phyloP scores from a whole-genome alignment of 2,329 filamentous ascomycete genomes.

The Boeremia lycopersici region DNA sequence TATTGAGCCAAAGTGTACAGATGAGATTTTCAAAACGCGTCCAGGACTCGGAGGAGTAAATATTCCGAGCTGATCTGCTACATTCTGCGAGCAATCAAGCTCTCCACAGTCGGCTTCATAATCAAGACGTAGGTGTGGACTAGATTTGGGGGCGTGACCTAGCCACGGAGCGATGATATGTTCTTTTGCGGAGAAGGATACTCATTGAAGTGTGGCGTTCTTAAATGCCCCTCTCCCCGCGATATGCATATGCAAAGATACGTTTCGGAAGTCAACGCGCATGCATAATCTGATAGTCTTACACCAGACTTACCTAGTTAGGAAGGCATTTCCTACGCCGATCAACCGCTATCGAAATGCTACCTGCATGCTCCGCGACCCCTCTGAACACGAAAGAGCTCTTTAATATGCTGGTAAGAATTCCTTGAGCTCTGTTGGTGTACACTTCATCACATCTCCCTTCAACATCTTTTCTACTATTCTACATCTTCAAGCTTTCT shows the following conservation, averaged over 20 bases:
- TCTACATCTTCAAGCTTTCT: background rate
- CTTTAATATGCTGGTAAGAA: background rate
- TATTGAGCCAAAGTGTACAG: background rate
- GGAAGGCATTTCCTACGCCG: constrained; percentile 10
- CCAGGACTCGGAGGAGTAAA: background rate
- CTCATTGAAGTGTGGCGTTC: constrained; percentile 5
- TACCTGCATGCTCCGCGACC: background rate
- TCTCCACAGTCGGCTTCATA: background rate
- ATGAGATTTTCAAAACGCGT: constrained; percentile 1
- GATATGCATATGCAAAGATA: background rate
- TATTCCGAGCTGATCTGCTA: background rate
- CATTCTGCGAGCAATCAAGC: background rate
- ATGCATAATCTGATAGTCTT: background rate
- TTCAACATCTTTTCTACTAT: background rate
- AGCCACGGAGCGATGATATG: background rate
- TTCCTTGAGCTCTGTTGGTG: background rate
- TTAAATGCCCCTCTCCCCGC: background rate
- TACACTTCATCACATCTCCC: background rate
- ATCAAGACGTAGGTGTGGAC: background rate
- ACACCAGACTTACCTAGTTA: constrained; percentile 7
- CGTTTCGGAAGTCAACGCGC: background rate
- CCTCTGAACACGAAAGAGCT: constrained; percentile 9
- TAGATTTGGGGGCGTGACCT: background rate
- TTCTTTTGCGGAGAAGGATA: constrained; percentile 8
- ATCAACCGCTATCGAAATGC: constrained; percentile 6